These are phyloP conservation scores for Hypoxylon sp. DNA, from an alignment of 2,329 filamentous ascomycete genomes.

Conservation along the genomic window DNA sequence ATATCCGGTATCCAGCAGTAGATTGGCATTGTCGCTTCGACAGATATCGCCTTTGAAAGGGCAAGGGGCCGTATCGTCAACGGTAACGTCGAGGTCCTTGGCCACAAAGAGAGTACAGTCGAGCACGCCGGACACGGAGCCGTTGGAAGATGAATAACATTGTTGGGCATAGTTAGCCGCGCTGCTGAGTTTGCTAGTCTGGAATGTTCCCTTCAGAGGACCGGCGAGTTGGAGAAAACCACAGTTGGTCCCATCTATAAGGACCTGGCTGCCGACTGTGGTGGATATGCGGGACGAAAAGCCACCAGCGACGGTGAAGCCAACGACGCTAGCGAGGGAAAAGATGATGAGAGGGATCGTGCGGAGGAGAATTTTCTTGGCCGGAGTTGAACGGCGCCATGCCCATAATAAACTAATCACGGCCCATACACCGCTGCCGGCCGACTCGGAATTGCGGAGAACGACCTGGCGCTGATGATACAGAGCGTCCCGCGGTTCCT, in stretches of 20 bases:
- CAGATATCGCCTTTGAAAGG: constrained; percentile 12
- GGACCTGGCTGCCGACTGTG: constrained; percentile 4
- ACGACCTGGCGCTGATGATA: constrained; percentile 15
- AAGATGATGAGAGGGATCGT: background rate
- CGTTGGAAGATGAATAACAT: constrained; percentile 15
- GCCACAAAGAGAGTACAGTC: constrained; percentile 7
- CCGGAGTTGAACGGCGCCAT: background rate
- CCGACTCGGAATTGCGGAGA: constrained; percentile 5
- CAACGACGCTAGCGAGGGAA: background rate
- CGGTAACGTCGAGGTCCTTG: background rate
- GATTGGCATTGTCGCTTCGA: background rate
- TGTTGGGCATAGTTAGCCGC: constrained; percentile 29
- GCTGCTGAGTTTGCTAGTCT: background rate
- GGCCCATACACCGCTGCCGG: background rate
- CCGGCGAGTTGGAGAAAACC: background rate
- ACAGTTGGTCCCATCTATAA: constrained; percentile 10
- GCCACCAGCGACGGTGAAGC: constrained; percentile 15
- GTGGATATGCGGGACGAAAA: constrained; percentile 21
- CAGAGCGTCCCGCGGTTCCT: background rate
- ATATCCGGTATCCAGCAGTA: constrained; percentile 17
- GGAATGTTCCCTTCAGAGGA: background rate
- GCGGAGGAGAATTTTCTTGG: background rate
- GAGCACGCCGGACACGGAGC: background rate
- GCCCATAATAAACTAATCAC: background rate
- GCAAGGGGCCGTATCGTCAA: constrained; percentile 5